Conservation (phyloP, 2,329 filamentous ascomycete genomes). For the Macroventuria anomochaeta region DNA sequence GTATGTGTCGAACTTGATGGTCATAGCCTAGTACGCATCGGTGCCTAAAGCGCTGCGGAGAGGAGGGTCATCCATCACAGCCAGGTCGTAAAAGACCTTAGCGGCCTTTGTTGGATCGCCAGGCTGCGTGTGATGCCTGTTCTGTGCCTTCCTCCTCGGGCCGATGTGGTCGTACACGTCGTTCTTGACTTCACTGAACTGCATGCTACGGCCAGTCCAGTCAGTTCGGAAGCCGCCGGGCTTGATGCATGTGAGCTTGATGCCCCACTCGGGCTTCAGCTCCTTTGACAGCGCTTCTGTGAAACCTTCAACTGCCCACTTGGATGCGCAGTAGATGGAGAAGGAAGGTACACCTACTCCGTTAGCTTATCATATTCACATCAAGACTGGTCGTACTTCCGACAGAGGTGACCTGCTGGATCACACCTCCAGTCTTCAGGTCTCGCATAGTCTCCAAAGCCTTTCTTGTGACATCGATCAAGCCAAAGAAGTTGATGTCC, state of each 20-base stretch:
- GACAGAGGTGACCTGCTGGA: conserved; percentile 64
- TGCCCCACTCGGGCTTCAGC: conserved; percentile 56
- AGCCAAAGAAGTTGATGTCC: conserved; percentile 66
- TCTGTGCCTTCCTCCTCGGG: conserved; percentile 50
- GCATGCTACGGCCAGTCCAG: conserved; percentile 56
- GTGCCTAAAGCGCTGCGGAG: conserved; percentile 61
- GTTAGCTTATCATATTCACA: not conserved
- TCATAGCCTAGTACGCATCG: conserved; percentile 59
- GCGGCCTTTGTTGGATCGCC: conserved; percentile 61
- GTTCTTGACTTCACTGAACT: conserved; percentile 54
- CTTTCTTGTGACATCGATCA: conserved; percentile 60
- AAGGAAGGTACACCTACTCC: conserved; percentile 12
- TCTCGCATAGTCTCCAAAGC: conserved; percentile 55
- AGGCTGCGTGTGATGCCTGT: conserved; percentile 53
- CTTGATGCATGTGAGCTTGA: conserved; percentile 55
- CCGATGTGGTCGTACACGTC: conserved; percentile 59
- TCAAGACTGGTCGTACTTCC: conserved; percentile 52
- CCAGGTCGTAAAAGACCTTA: conserved; percentile 61
- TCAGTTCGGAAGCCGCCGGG: conserved; percentile 57
- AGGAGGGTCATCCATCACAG: conserved; percentile 60
- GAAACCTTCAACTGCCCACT: conserved; percentile 58
- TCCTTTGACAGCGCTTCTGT: conserved; percentile 54
- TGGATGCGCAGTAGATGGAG: conserved; percentile 51
- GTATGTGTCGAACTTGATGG: conserved; percentile 59
- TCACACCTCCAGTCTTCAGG: conserved; percentile 59